Evolutionary conservation across 1,139 yeast species (phyloP).

Genomic region (Saccharomyces hybrid): DNA sequence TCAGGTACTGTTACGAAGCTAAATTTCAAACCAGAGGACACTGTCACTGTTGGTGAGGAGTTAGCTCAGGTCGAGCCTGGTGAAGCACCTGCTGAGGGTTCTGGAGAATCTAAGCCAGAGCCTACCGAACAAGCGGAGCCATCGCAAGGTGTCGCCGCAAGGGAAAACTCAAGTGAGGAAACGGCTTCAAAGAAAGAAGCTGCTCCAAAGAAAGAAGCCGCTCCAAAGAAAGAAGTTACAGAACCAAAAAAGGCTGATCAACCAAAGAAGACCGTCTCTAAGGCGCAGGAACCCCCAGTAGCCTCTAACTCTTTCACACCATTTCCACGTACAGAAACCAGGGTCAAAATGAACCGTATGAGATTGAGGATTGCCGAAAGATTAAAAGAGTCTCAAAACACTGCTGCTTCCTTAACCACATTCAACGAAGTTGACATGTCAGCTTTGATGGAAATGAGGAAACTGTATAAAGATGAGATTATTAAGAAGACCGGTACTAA

Average conservation of each 20-base stretch:
- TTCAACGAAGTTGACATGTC: conserved; percentile 98
- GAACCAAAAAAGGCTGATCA: conserved; percentile 18
- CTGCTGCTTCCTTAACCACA: conserved; percentile 96
- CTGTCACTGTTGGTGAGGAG: conserved; percentile 95
- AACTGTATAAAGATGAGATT: conserved; percentile 92
- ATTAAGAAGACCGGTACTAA: conserved; percentile 90
- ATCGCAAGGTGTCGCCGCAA: conserved; percentile 20
- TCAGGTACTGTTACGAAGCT: conserved; percentile 84
- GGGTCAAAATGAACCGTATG: conserved; percentile 99
- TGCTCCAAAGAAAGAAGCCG: conserved; percentile 13
- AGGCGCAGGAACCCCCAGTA: conserved; percentile 33
- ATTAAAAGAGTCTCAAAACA: conserved; percentile 97
- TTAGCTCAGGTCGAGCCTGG: conserved; percentile 86
- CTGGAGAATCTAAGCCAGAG: conserved; percentile 35
- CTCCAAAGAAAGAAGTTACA: conserved; percentile 9
- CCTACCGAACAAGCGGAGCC: conserved; percentile 28
- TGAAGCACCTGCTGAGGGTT: conserved; percentile 66
- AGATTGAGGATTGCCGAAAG: conserved; percentile 98
- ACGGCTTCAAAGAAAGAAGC: conserved; percentile 13
- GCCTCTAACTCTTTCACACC: conserved; percentile 43
- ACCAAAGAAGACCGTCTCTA: conserved; percentile 24
- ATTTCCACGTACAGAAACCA: conserved; percentile 77
- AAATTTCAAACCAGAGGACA: conserved; percentile 79
- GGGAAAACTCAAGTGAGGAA: conserved; percentile 2
- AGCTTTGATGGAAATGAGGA: conserved; percentile 86